Evolutionary conservation across 768 basidiomycete species (phyloP).

Genomic region (Termitomyces sp.): DNA sequence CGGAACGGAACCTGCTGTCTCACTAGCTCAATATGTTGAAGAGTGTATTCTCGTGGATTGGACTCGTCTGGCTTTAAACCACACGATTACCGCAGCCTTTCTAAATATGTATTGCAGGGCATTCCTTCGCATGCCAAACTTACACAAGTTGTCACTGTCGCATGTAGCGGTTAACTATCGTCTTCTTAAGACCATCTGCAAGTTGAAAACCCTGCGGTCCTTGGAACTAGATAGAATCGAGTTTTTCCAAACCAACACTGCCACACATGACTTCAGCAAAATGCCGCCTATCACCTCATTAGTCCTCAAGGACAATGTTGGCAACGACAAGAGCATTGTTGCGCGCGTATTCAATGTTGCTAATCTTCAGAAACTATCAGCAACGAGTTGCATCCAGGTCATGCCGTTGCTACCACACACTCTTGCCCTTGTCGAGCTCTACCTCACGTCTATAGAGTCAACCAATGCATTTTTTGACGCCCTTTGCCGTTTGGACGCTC

Average conservation of each 20-base stretch:
- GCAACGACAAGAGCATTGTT: not conserved
- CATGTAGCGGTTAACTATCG: slow-evolving; percentile 1
- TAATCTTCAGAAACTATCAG: slow-evolving; percentile 1
- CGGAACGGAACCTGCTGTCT: slow-evolving; percentile 20
- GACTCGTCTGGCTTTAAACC: not conserved
- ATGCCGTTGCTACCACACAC: not conserved
- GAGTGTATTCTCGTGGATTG: slow-evolving; percentile 16
- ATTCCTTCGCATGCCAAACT: slow-evolving; percentile 13
- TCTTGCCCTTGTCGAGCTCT: slow-evolving; percentile 1
- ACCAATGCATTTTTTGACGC: slow-evolving; percentile 1
- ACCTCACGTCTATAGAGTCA: not conserved
- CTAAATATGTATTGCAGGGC: slow-evolving; percentile 12
- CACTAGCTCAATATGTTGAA: slow-evolving; percentile 26
- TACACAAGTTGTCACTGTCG: slow-evolving; percentile 4
- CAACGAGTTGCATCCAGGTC: not conserved
- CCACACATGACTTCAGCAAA: not conserved
- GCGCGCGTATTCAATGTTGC: not conserved
- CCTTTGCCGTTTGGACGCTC: not conserved
- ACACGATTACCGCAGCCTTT: slow-evolving; percentile 5
- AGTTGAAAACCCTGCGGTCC: slow-evolving; percentile 1
- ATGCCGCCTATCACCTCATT: slow-evolving; percentile 1
- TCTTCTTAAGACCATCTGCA: slow-evolving; percentile 11
- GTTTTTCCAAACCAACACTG: not conserved
- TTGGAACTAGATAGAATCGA: not conserved
- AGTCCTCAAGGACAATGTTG: not conserved